These are phyloP conservation scores for Aspergillus pseudoterreus DNA, from an alignment of 2,329 filamentous ascomycete species.

Conservation along the genomic window DNA sequence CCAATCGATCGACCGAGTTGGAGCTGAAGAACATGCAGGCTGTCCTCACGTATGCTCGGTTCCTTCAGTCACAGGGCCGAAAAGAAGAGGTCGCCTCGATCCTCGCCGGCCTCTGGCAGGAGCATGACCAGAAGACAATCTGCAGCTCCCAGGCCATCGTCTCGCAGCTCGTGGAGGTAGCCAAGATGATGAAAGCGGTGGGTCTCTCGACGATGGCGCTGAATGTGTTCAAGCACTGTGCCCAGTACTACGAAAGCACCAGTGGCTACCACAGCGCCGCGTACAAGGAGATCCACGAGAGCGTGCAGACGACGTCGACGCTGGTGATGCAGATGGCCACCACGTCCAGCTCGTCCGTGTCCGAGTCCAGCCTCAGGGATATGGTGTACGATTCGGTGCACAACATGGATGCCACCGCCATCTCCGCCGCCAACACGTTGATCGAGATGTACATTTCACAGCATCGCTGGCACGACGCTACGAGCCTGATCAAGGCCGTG, in stretches of 20 bases:
- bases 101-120: constrained; percentile 46
- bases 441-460: constrained; percentile 43
- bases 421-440: constrained; percentile 41
- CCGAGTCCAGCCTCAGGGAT: constrained; percentile 43
- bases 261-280: constrained; percentile 27
- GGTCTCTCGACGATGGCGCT: constrained; percentile 45
- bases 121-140: constrained; percentile 44
- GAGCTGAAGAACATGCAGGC: constrained; percentile 48
- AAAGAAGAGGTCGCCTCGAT: constrained; percentile 45
- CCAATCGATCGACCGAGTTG: constrained; percentile 41
- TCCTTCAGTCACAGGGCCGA: constrained; percentile 45
- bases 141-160: constrained; percentile 37
- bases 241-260: constrained; percentile 36
- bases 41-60: constrained; percentile 46
- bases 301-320: constrained; percentile 41
- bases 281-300: constrained; percentile 44
- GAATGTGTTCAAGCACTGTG: constrained; percentile 45
- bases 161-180: constrained; percentile 39
- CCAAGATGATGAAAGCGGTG: constrained; percentile 46
- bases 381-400: constrained; percentile 42
- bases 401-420: constrained; percentile 38
- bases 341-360: constrained; percentile 34
- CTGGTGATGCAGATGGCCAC: constrained; percentile 39
- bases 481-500: constrained; percentile 43
- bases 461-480: constrained; percentile 47